Evolutionary conservation across 768 basidiomycete species (phyloP).

Genomic region (Serendipita vermifera): DNA sequence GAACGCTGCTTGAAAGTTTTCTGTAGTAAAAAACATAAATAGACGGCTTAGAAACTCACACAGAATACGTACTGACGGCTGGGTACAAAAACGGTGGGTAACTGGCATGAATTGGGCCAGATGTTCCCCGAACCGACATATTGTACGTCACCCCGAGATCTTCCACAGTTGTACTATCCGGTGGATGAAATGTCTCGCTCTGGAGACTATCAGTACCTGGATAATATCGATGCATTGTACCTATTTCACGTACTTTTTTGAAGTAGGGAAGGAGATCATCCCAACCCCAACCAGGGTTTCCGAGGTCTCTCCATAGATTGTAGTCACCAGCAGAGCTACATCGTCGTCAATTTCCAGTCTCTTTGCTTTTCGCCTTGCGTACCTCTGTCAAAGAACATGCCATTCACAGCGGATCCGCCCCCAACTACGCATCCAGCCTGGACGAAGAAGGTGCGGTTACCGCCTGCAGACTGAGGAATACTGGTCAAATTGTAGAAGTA

Average conservation of each 20-base stretch:
- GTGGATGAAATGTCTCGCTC: neutral
- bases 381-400: neutral
- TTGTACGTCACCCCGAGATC: slow-evolving; percentile 9
- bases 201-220: neutral
- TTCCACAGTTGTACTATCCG: neutral
- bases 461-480: neutral
- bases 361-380: neutral
- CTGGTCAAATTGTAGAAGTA: neutral
- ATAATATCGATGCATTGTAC: neutral
- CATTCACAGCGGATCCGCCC: slow-evolving; percentile 8
- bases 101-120: slow-evolving; percentile 3
- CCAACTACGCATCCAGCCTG: neutral
- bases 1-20: neutral
- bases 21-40: neutral
- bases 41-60: neutral
- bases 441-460: neutral
- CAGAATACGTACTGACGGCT: slow-evolving; percentile 3
- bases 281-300: slow-evolving; percentile 3
- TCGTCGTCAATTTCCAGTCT: neutral
- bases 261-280: neutral
- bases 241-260: neutral
- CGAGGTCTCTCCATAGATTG: slow-evolving; percentile 6
- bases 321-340: neutral
- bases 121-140: neutral
- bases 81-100: slow-evolving; percentile 7